These are phyloP conservation scores for Sideroxylon spinosum DNA, from an alignment of 179 eudicot species.

Conservation along the genomic window DNA sequence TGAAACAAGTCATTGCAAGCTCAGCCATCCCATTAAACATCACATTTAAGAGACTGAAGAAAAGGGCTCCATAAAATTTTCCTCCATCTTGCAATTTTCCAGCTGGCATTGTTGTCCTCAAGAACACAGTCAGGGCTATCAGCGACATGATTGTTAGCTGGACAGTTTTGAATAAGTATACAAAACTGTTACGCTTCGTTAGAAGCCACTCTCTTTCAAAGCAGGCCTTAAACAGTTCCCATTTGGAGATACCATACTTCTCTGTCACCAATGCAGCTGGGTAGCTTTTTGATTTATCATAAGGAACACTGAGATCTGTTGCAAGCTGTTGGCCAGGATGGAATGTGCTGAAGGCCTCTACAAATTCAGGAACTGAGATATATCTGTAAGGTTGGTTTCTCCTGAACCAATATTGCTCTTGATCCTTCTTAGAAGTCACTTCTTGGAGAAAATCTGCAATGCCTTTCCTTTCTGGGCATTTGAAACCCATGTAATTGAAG, in stretches of 20 bases:
- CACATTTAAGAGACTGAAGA: constrained; percentile 63
- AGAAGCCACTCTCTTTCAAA: constrained; percentile 77
- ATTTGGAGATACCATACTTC: constrained; percentile 57
- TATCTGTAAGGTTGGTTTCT: constrained; percentile 48
- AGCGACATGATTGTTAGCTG: constrained; percentile 66
- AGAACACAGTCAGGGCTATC: constrained; percentile 54
- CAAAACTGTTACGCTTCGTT: constrained; percentile 60
- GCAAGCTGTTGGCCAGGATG: constrained; percentile 41
- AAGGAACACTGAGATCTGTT: constrained; percentile 47
- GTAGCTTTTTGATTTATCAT: constrained; percentile 49
- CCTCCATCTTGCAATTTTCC: constrained; percentile 52
- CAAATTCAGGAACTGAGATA: constrained; percentile 59
- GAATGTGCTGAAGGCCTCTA: constrained; percentile 47
- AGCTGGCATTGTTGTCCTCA: constrained; percentile 57
- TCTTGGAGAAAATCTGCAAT: constrained; percentile 86
- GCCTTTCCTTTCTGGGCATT: constrained; percentile 77
- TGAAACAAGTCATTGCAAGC: constrained; percentile 53
- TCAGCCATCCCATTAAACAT: constrained; percentile 81
- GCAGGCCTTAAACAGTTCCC: constrained; percentile 63
- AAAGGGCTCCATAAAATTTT: constrained; percentile 68
- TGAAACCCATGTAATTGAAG: constrained; percentile 68
- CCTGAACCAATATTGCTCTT: constrained; percentile 69
- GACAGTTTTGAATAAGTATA: constrained; percentile 61
- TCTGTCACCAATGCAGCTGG: constrained; percentile 62
- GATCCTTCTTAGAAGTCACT: constrained; percentile 77